Conservation (phyloP, 805 yeast species). For the Kurtzmaniella cleridarum region DNA sequence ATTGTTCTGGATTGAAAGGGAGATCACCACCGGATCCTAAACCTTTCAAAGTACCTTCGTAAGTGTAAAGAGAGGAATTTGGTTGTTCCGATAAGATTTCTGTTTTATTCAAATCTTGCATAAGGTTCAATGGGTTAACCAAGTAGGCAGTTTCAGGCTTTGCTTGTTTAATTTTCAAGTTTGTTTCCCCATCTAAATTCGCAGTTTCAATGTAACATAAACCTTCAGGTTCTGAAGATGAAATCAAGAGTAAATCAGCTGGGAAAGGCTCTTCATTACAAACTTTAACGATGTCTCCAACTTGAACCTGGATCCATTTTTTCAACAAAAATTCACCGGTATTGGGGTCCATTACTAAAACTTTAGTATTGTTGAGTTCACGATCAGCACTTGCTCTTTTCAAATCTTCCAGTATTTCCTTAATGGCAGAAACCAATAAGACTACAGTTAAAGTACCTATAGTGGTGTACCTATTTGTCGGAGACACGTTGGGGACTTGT, state of each 20-base stretch:
- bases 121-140: conserved; percentile 58
- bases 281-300: conserved; percentile 87
- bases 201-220: conserved; percentile 97
- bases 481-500: conserved; percentile 95
- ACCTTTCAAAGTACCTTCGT: conserved; percentile 77
- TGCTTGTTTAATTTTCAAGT: conserved; percentile 90
- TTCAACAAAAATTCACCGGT: conserved; percentile 59
- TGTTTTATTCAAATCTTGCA: conserved; percentile 23
- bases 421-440: conserved; percentile 82
- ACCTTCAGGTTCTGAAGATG: conserved; percentile 98
- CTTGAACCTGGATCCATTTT: conserved; percentile 82
- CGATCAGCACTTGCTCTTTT: conserved; percentile 85
- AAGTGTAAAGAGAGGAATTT: conserved; percentile 88
- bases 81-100: conserved; percentile 82
- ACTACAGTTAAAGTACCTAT: conserved; percentile 87
- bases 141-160: conserved; percentile 68
- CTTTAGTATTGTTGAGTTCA: conserved; percentile 77
- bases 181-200: conserved; percentile 96
- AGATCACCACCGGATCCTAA: conserved; percentile 47
- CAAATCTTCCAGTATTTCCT: conserved; percentile 85
- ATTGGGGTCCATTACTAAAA: conserved; percentile 53
- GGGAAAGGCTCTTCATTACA: conserved; percentile 88
- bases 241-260: conserved; percentile 78
- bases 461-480: conserved; percentile 93
- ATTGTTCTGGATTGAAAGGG: conserved; percentile 84